A percentile compares a stretch with the other conserved stretches of the same genome.
Conservation (phyloP, 2,329 filamentous ascomycete genomes). For the Penicillium sp. region DNA sequence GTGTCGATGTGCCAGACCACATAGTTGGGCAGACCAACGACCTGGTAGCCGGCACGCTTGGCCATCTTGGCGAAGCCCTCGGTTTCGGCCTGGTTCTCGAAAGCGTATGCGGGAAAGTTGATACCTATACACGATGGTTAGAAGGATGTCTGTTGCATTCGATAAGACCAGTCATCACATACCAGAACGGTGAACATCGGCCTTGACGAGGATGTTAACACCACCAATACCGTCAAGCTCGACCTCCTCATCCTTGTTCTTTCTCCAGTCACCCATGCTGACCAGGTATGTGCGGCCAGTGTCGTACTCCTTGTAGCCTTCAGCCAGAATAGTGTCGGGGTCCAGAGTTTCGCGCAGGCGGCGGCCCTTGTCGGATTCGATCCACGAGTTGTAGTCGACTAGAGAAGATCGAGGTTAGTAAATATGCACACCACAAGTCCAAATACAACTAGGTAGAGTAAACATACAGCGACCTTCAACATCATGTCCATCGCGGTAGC, state of each 20-base stretch:
- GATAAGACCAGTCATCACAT: conserved; percentile 36
- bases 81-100: conserved; percentile 98
- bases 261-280: conserved; percentile 86
- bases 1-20: conserved; percentile 99
- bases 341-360: conserved; percentile 74
- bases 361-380: conserved; percentile 85
- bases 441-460: neutral
- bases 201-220: conserved; percentile 97
- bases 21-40: conserved; percentile 93
- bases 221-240: conserved; percentile 94
- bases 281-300: conserved; percentile 92
- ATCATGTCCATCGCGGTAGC: conserved; percentile 78
- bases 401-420: conserved; percentile 29
- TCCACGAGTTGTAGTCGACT: conserved; percentile 99
- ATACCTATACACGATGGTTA: conserved; percentile 67
- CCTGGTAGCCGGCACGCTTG: conserved; percentile 90
- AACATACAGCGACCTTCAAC: conserved; percentile 91
- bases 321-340: conserved; percentile 83
- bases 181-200: conserved; percentile 95
- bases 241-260: conserved; percentile 90
- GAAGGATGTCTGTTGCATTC: conserved; percentile 4
- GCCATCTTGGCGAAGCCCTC: conserved; percentile 99
- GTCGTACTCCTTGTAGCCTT: conserved; percentile 93
- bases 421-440: neutral
- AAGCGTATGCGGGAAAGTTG: conserved; percentile 95